These are phyloP conservation scores for Ceratocystis eucalypticola DNA, from an alignment of 2,329 filamentous ascomycete species.

Conservation along the genomic window DNA sequence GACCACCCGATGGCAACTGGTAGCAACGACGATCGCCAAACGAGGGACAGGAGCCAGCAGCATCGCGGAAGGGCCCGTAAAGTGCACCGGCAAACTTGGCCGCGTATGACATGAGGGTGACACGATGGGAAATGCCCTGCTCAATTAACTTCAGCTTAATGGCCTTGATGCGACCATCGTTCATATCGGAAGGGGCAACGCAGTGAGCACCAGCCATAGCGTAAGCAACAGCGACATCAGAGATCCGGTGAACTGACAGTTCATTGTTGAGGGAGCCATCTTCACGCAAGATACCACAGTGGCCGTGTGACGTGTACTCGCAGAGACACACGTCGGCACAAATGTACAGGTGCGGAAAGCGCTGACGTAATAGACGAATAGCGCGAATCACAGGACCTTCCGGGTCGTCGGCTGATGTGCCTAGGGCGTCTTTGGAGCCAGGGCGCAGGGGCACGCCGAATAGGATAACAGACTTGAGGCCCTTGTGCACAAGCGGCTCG, in stretches of 20 bases:
- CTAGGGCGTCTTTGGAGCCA: conserved; percentile 75
- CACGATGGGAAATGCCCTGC: conserved; percentile 78
- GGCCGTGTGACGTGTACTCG: conserved; percentile 96
- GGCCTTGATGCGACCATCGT: conserved; percentile 89
- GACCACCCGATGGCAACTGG: conserved; percentile 83
- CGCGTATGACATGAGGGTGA: conserved; percentile 92
- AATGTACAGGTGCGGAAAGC: conserved; percentile 85
- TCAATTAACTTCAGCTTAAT: conserved; percentile 98
- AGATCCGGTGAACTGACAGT: conserved; percentile 85
- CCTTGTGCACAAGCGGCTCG: conserved; percentile 74
- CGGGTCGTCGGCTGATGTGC: conserved; percentile 84
- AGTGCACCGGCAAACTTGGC: conserved; percentile 95
- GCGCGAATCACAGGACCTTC: conserved; percentile 78
- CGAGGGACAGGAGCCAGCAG: conserved; percentile 75
- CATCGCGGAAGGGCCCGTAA: conserved; percentile 94
- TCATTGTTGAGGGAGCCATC: conserved; percentile 89
- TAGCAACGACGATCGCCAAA: conserved; percentile 96
- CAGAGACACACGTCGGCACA: conserved; percentile 89
- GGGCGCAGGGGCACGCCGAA: conserved; percentile 83
- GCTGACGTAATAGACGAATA: conserved; percentile 69
- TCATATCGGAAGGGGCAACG: conserved; percentile 97
- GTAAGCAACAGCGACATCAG: conserved; percentile 94
- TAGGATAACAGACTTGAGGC: conserved; percentile 81
- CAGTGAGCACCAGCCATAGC: conserved; percentile 93
- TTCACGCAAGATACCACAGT: conserved; percentile 89